Conservation (phyloP, 1,139 yeast species). For the Hansenula anomala region DNA sequence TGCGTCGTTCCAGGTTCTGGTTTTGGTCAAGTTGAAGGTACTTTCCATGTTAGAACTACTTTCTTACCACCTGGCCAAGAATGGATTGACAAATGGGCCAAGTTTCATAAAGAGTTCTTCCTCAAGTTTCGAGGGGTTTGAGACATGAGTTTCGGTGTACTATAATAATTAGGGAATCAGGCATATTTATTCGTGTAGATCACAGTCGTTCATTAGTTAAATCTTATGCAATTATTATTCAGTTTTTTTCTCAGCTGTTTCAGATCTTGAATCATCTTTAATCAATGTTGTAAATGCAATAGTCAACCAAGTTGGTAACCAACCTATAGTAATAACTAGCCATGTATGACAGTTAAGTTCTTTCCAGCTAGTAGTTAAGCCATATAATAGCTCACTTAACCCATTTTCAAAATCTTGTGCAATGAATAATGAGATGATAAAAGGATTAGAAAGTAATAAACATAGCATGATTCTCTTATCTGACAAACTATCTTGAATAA, state of each 20-base stretch:
- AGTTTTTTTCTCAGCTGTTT: slow-evolving; percentile 2
- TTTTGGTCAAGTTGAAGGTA: slow-evolving; percentile 86
- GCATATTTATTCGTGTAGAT: no score
- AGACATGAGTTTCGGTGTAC: background rate
- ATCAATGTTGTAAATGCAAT: slow-evolving; percentile 31
- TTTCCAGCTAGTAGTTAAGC: slow-evolving; percentile 47
- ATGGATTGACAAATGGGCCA: slow-evolving; percentile 73
- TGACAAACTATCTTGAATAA: slow-evolving; percentile 34
- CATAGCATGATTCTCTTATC: slow-evolving; percentile 30
- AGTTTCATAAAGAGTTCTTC: slow-evolving; percentile 72
- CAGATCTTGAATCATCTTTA: slow-evolving; percentile 2
- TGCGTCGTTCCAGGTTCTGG: slow-evolving; percentile 98
- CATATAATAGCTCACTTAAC: slow-evolving; percentile 37
- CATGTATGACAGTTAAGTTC: slow-evolving; percentile 85
- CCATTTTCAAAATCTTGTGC: slow-evolving; percentile 32
- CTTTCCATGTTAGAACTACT: slow-evolving; percentile 91
- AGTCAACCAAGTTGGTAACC: slow-evolving; percentile 81
- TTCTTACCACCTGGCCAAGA: slow-evolving; percentile 93
- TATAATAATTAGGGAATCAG: no score
- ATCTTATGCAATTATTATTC: no score
- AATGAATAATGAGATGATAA: slow-evolving; percentile 35
- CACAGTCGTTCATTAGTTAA: no score
- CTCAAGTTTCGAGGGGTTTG: slow-evolving; percentile 42
- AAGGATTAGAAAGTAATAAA: slow-evolving; percentile 50
- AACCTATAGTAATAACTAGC: slow-evolving; percentile 66